A percentile compares a stretch with the other conserved stretches of the same genome.
These are phyloP conservation scores for Neotropicomus parvogracilis DNA, from an alignment of 1,284 basidiomycete genomes.

Conservation along the genomic window DNA sequence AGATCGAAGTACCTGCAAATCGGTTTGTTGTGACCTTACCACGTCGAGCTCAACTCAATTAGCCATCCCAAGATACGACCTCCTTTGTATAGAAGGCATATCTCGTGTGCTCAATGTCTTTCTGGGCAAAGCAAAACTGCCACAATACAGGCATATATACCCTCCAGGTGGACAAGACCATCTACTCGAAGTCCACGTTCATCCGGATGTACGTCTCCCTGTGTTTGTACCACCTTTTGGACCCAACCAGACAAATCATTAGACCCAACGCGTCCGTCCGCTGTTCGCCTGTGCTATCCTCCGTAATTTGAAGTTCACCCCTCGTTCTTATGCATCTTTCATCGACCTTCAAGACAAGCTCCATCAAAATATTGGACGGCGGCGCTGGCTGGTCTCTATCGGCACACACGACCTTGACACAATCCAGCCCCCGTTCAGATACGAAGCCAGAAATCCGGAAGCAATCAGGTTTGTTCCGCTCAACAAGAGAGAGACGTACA, in stretches of 20 bases:
- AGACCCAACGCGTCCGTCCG: constrained; percentile 84
- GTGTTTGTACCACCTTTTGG: background rate
- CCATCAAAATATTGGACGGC: constrained; percentile 92
- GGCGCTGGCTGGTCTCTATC: constrained; percentile 90
- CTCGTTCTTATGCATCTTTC: constrained; percentile 91
- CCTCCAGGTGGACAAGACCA: constrained; percentile 63
- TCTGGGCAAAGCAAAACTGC: constrained; percentile 69
- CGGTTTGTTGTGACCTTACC: constrained; percentile 44
- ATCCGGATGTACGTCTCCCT: constrained; percentile 58
- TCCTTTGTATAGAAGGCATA: constrained; percentile 97
- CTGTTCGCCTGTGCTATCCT: constrained; percentile 90
- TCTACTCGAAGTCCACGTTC: constrained; percentile 66
- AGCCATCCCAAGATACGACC: constrained; percentile 74
- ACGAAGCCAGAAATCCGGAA: constrained; percentile 85
- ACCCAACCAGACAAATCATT: constrained; percentile 1
- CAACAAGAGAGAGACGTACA: constrained; percentile 60
- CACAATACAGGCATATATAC: constrained; percentile 68
- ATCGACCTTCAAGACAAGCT: constrained; percentile 99
- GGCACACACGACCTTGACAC: constrained; percentile 98
- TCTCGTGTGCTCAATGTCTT: constrained; percentile 86
- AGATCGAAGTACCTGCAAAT: constrained; percentile 98
- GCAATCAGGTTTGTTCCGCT: constrained; percentile 82
- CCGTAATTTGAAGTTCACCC: constrained; percentile 86
- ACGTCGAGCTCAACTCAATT: background rate
- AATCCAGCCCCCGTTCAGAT: constrained; percentile 83